Evolutionary conservation across 78 protist genomes (phyloP), one percentile per base, ranked within the genome.

Genomic region (Dictyostelium firmibasis): DNA sequence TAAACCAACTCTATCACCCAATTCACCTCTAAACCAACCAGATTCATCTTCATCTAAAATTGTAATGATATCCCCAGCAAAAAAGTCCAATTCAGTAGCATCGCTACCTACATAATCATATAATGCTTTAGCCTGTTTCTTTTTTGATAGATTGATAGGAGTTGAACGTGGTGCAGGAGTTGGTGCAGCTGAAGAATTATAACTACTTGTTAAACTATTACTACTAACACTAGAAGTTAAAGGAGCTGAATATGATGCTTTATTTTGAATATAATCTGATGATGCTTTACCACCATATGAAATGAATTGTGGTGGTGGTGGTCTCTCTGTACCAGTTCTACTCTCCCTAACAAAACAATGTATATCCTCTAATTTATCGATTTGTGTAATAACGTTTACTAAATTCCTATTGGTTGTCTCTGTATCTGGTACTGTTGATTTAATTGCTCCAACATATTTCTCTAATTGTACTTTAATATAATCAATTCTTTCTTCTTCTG

Each of bases 1-100:
- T 53, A 95, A 70, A 33, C 95, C 97, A 4, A n/a, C 33, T 72
- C 85, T 60, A n/a, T 85, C 94, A 27, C 84, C 84, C 9, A 95
- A 11, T 38, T 85, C 83, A 14, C 96, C 96, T 25, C 79, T 84
- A 64, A 75, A 84, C 96, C 96, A 92, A 29, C 96, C 96, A 27
- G 84, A 69, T 16, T 85, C 93, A 84, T 92, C 96, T 62, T 92
- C 96, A 14, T 77, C 92, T 9, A 92, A 13, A 4, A 92, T 79
- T 11, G 84, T 84, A 25, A 92, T 92, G 25, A 77, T 62, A 72
- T 92, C 96, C 38, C 91, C 91, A n/a, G 91, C 67, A n/a, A 50
- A 85, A 74, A 92, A 78, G 77, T 82, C 86, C 7, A 92, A 29
- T 81, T 88, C 93, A 13, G 93, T 74, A 14, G 93, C 93, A 44